Base-by-base conservation (phyloP, 176 grass and related monocot species). In the Avena atlantica region DNA sequence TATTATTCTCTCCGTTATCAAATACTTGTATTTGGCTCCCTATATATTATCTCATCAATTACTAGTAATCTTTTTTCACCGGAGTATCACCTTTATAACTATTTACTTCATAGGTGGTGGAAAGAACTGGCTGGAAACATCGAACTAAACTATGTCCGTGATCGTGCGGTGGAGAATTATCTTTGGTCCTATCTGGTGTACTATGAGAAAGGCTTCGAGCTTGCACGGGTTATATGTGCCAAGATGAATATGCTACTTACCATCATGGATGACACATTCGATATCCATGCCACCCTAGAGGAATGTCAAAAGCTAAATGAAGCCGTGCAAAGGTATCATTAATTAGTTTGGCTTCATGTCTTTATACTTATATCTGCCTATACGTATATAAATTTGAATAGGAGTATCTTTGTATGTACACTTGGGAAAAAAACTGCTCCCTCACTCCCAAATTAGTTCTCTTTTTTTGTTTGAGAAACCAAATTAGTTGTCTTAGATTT, bases 221-320 rank as follows among this genome's bases (percentile, higher is more conserved):
- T 16, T 12, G 47, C 78, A n/a, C 52, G 81, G 4, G 78, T 84
- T 10, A 88, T 70, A 17, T 1, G 21, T 23, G 15, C 87, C 11
- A 88, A 88, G 59, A 9, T 59, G 12, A 1, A 76, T 10, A 3
- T 0, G 14, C 1, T 88, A 0, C 9, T 10, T 11, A 19, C 47
- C 8, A 6, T 84, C 3, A 0, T 88, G 10, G 80, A 88, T 84
- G 87, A 88, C 42, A 84, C 68, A 9, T 83, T 78, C 17, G 87
- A 88, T 62, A 17, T 12, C 2, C 65, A 84, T 84, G 70, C 57
- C 14, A 88, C 80, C 21, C 20, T 84, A 0, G 68, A 88, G 0
- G 80, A 88, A 20, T 74, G 23, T 4, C 15, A 52, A 36, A 72
- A n/a, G 4, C 20, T 88, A 1, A 48, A 44, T 13, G 24, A 57